Base-by-base conservation (phyloP, 148 eudicot species). In the Bassia scoparia region DNA sequence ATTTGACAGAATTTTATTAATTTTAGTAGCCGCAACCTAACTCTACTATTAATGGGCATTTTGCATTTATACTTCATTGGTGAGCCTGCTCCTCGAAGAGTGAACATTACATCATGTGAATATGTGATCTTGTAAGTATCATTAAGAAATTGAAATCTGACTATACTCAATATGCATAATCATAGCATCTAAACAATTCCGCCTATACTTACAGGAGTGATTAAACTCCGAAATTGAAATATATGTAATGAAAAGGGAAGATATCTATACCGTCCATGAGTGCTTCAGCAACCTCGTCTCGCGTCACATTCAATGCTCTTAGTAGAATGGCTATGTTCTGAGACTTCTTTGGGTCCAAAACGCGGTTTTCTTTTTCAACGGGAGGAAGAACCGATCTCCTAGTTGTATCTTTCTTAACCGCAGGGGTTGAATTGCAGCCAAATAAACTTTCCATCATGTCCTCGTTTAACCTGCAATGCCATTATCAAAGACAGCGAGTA, bases 381-480 rank as follows among this genome's bases (percentile, higher is more conserved):
- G 83, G 74, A 54, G 82, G 81, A 60, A 78, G 76, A 60, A 80
- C 76, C 4, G 83, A 65, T 33, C 46, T 78, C 49, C 67, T 76
- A 58, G 80, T 48, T 46, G 80, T 48, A 67, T 81, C 86, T 43
- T 78, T 86, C 37, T 64, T 52, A 35, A 63, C 70, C 3, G 34
- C 31, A 9, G 70, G 50, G 68, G 46, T 71, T 14, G 83, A 23
- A 30, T 82, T 86, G 75, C 81, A 85, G 23, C 83, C 83, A 63
- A 86, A 86, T 52, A 86, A 63, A 58, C 83, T 78, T 71, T 86
- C 89, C 83, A 86, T 86, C 87, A 84, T 84, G 72, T 84, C 87
- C 68, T 86, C 89, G 56, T 86, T 78, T 54, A 86, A 78, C 79
- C 89, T 86, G 84, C 81, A 80, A 70, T 67, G 54, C 35, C 35